Evolutionary conservation across 2,329 filamentous ascomycete genomes (phyloP), one percentile per base, ranked within the genome.

Genomic region (Calycina marina): DNA sequence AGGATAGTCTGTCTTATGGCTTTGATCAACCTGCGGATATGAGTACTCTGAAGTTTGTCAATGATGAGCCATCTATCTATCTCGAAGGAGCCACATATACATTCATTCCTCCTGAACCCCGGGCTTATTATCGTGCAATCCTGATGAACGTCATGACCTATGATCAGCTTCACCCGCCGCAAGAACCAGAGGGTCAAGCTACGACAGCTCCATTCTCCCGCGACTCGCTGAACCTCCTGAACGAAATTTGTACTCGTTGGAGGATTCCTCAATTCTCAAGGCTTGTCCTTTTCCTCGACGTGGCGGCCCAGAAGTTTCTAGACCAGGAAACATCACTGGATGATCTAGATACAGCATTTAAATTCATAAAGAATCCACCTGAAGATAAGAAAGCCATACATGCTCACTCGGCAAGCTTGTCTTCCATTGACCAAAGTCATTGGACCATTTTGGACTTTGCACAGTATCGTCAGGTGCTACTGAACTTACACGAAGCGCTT

Each of bases 161-260:
- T 52, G 72, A 77, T 45, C 64, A 68, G 37, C 57, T 72, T 35
- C 69, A 74, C 49, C 60, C 62, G 18, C 43, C 48, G 14, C 62
- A 69, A 35, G 20, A 22, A 22, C 54, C 61, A 12, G 59, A 63
- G 29, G 60, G 65, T 25, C 57, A 61, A 35, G 57, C 30, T 24
- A 30, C 36, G 10, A 32, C 34, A 13, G 27, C 59, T 14, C 66
- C 69, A 10, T 56, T 79, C n/a, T 90, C 84, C 1, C 82, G 77
- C 46, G 72, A 80, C 40, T 90, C 84, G 2, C 68, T 73, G 30
- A 85, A 94, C 35, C 61, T 98, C 28, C 58, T 98, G 40, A 80
- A 78, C 38, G 88, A 96, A 54, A 67, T 94, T 36, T 82, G 78
- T 37, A 62, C 84, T 40, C 74, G 86, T 47, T 98, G 90, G 90